Evolutionary conservation across 2,329 filamentous ascomycete species (phyloP), one percentile per base, ranked within the genome.

Genomic region (Curvularia eragrostidis): DNA sequence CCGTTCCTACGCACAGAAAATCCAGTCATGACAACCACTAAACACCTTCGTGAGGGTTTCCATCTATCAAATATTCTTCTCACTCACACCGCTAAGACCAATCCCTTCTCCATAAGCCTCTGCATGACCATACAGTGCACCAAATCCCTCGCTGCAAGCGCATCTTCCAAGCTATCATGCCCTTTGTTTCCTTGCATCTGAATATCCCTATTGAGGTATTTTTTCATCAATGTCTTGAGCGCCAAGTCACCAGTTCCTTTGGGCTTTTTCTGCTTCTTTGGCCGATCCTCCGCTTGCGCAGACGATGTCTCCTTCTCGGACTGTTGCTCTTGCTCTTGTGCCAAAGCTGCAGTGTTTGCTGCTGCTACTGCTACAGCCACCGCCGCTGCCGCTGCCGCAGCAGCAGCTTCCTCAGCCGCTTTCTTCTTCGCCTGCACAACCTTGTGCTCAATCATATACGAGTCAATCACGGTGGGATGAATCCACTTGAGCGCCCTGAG

Each of bases 161-260:
- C 91, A 75, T 98, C 94, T 76, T 98, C 94, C 63, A 96, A 84
- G 57, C 91, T 93, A 81, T 97, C 89, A 73, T 98, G 94, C 21
- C 93, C 94, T 15, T 68, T 59, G 8, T 68, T 61, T 6, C 82
- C 82, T 48, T 88, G 89, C 68, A 89, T 91, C 74, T 98, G 94
- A 54, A 98, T 96, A 74, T 95, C 90, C 54, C 91, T 89, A 48
- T 84, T 84, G 21, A 97, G 84, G 68, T 94, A 95, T 71, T 92
- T 93, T 65, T 93, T 87, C 0, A 89, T 84, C 2, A 98, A 85
- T 82, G 87, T 97, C 78, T 95, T 97, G 54, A 98, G 58, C 26
- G 69, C 61, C 44, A 62, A 42, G 10, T 55, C 38, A 32, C 56
- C 60, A 21, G 42, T 49, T 23, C 55, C 50, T 26, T 52, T 56